Base-by-base conservation (phyloP, 768 basidiomycete species). In the Cystoderma amianthinum region DNA sequence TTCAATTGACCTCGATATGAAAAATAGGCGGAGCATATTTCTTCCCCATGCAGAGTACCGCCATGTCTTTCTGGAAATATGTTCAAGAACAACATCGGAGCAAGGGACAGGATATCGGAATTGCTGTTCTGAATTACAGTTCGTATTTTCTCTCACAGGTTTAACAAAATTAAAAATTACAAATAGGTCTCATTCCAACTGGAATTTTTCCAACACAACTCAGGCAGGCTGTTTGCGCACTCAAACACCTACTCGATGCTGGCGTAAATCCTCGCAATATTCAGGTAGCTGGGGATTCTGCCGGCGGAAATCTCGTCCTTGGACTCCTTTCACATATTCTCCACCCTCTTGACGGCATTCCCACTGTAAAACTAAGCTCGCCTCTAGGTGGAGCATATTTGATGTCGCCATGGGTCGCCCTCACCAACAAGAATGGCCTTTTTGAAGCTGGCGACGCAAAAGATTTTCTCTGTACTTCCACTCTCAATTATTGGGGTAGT, bases 361-460 rank as follows among this genome's bases (percentile, higher is more conserved):
- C 59, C 2, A 48, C 44, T 19, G 24, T 65, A 13, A 36, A 44
- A 2, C 48, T 61, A 11, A 30, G 9, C 9, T 33, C 42, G 5
- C 53, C 57, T 9, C 39, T 69, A 18, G 49, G 57, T 20, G 61
- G 63, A 2, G 55, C 53, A 3, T 63, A 56, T 41, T 48, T 68
- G 41, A 60, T 69, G 48, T 70, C 69, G 7, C 65, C 67, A 12
- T 71, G 68, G 68, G 51, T 56, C 5, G 48, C 46, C 32, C 50
- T 65, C 22, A 35, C 41, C 18, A 54, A 44, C 5, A 44, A 52
- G 3, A 45, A 41, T 44, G 38, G 37, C n/a, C 57, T 56, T 5
- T 53, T 53, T 41, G 13, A 10, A 11, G 45, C 44, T 22, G 57
- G 62, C 41, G 46, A 48, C 25, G 37, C 21, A 13, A 46, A 32